Conservation (phyloP, 2,329 filamentous ascomycete genomes). For the Aureobasidium melanogenum region DNA sequence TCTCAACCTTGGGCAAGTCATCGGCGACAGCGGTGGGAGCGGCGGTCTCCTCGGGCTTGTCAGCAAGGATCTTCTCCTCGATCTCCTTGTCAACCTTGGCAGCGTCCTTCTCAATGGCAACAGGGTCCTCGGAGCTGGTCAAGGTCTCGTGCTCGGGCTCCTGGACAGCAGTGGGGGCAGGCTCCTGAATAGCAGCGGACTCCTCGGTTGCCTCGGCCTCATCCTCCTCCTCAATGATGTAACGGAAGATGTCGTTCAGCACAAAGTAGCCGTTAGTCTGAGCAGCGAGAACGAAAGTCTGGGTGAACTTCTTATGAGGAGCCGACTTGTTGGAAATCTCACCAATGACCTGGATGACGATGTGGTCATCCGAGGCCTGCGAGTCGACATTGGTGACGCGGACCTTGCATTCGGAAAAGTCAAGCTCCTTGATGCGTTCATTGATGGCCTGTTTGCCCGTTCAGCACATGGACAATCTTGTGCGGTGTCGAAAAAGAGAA, state of each 20-base stretch:
- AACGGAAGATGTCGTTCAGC: slow-evolving; percentile 95
- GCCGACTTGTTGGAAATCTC: slow-evolving; percentile 92
- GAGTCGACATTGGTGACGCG: slow-evolving; percentile 97
- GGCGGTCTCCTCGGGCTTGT: slow-evolving; percentile 20
- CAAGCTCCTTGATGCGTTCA: slow-evolving; percentile 84
- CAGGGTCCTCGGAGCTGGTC: slow-evolving; percentile 28
- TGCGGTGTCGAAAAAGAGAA: neutral
- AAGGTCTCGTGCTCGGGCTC: slow-evolving; percentile 23
- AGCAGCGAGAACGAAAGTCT: slow-evolving; percentile 94
- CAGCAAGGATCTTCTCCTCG: slow-evolving; percentile 48
- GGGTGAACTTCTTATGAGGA: slow-evolving; percentile 90
- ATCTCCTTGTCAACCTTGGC: slow-evolving; percentile 62
- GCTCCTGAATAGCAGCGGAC: slow-evolving; percentile 32
- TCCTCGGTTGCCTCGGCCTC: slow-evolving; percentile 43
- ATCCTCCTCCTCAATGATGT: slow-evolving; percentile 76
- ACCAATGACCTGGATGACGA: slow-evolving; percentile 95
- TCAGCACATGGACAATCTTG: slow-evolving; percentile 13
- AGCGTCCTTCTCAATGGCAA: slow-evolving; percentile 35
- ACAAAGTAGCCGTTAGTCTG: slow-evolving; percentile 98
- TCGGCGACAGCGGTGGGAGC: slow-evolving; percentile 27
- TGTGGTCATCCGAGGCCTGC: slow-evolving; percentile 84
- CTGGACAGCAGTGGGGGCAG: slow-evolving; percentile 28
- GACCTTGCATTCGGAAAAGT: slow-evolving; percentile 97
- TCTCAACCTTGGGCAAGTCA: slow-evolving; percentile 28
- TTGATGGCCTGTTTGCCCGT: slow-evolving; percentile 62